A percentile compares a stretch with the other conserved stretches of the same genome.
phyloP scores from a whole-genome alignment of 2,329 filamentous ascomycete species.

The Fusarium camptoceras region DNA sequence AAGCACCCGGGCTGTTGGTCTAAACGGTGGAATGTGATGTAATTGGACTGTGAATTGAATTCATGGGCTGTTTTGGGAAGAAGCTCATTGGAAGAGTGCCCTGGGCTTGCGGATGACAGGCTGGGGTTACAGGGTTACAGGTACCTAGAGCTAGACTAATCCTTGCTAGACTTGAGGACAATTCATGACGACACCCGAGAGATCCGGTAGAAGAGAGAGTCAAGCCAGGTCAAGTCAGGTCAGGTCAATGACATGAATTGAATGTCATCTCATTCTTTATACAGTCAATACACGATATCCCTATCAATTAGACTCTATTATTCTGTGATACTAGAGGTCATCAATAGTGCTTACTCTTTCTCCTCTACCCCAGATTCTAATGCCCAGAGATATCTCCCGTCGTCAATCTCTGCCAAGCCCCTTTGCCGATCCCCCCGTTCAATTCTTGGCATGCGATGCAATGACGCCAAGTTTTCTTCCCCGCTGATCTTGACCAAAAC shows the following conservation, averaged over 20 bases:
- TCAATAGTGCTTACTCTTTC: neutral
- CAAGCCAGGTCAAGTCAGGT: neutral
- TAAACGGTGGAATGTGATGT: neutral
- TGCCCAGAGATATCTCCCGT: constrained; percentile 4
- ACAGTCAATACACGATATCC: no score
- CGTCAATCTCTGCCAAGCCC: constrained; percentile 11
- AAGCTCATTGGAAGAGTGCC: neutral
- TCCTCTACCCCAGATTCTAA: constrained; percentile 1
- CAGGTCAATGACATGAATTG: neutral
- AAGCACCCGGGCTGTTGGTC: constrained; percentile 3
- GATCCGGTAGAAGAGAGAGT: constrained; percentile 10
- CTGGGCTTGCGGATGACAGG: neutral
- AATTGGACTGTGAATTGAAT: neutral
- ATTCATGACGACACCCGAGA: constrained; percentile 32
- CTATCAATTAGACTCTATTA: no score
- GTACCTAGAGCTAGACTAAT: neutral
- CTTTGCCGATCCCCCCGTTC: constrained; percentile 21
- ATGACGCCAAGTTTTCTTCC: constrained; percentile 19
- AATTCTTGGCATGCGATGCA: constrained; percentile 19
- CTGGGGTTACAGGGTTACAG: neutral
- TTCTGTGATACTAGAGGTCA: neutral
- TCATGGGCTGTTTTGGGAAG: neutral
- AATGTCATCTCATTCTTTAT: no score
- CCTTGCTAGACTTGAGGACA: neutral
- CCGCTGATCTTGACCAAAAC: constrained; percentile 1